Base-by-base conservation (phyloP, 202 grass and related monocot genomes). In the Bolboschoenoplectus hybrid region DNA sequence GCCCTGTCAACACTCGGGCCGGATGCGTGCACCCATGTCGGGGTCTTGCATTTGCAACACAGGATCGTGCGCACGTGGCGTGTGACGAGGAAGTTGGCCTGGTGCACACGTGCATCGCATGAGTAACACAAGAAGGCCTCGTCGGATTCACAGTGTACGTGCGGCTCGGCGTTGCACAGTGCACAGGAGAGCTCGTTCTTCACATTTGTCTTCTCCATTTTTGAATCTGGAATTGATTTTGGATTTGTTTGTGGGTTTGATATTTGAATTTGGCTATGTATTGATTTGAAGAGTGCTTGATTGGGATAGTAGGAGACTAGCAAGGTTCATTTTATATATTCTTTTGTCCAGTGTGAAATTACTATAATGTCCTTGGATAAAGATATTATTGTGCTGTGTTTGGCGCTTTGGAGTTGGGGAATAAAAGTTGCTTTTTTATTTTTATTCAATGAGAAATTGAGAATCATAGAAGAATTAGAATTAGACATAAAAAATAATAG, bases 81-180 rank as follows among this genome's bases (percentile, higher is more conserved):
- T 17, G 84, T 80, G 43, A 89, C 88, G 17, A 89, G 80, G 80
- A 89, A 87, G 70, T 89, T 89, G 60, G 88, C 88, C 16, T 81
- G 78, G 80, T 90, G 88, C 8, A 87, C 88, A 7, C 46, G 78
- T 43, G 85, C 49, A 19, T 90, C 88, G 71, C 88, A 90, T 10
- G 51, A 70, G 81, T 85, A 90, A 74, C 88, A 90, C 71, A 87
- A 47, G 11, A 77, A 84, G 72, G 88, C 88, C 41, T 87, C 80
- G 39, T 90, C 88, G 4, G 88, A 86, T 74, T 90, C 63, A 39
- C 88, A 90, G 81, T 80, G 74, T 32, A 90, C 63, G 61, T 82
- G 63, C 26, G 79, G 85, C 26, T 64, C 62, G 36, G 55, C 41
- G 62, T 64, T 47, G 81, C 88, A 90, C 5, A 90, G 85, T 75